Percentiles rank a stretch among this genome's conserved stretches.
Conservation (phyloP, 768 basidiomycete genomes). For the Steccherinum ochraceum region DNA sequence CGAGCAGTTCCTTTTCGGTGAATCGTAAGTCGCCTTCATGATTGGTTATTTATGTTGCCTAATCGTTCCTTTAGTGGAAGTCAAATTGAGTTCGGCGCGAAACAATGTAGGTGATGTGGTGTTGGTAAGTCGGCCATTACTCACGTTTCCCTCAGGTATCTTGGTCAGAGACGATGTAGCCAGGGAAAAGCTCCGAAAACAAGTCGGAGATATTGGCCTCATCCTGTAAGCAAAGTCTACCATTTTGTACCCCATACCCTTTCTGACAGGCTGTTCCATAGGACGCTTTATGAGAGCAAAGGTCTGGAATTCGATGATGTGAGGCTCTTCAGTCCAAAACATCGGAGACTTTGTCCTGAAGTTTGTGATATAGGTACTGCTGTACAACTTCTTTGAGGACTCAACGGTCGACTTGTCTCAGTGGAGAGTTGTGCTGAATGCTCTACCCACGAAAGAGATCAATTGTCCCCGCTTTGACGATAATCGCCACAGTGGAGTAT, state of each 20-base stretch:
- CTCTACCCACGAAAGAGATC: slow-evolving; percentile 16
- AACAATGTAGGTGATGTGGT: slow-evolving; percentile 19
- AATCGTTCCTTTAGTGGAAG: slow-evolving; percentile 7
- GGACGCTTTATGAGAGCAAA: slow-evolving; percentile 56
- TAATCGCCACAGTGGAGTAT: slow-evolving; percentile 45
- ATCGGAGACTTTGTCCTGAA: not conserved
- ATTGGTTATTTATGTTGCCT: not conserved
- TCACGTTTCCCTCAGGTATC: slow-evolving; percentile 24
- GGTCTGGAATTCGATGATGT: slow-evolving; percentile 64
- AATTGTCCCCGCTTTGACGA: slow-evolving; percentile 41
- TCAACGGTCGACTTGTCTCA: slow-evolving; percentile 43
- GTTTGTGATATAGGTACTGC: slow-evolving; percentile 42
- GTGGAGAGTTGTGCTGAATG: slow-evolving; percentile 56
- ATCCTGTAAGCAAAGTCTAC: too few species aligned
- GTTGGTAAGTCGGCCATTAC: too few species aligned
- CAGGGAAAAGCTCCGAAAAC: slow-evolving; percentile 15
- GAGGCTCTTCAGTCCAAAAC: not conserved
- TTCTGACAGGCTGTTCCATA: not conserved
- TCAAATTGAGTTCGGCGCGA: slow-evolving; percentile 21
- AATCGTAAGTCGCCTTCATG: slow-evolving; percentile 15
- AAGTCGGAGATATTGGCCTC: slow-evolving; percentile 23
- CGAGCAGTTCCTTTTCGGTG: slow-evolving; percentile 28
- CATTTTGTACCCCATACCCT: too few species aligned
- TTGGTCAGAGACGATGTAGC: slow-evolving; percentile 27
- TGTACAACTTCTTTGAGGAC: slow-evolving; percentile 73